Evolutionary conservation across 2,329 filamentous ascomycete genomes (phyloP).

Genomic region (Dactylellina parvicollis): DNA sequence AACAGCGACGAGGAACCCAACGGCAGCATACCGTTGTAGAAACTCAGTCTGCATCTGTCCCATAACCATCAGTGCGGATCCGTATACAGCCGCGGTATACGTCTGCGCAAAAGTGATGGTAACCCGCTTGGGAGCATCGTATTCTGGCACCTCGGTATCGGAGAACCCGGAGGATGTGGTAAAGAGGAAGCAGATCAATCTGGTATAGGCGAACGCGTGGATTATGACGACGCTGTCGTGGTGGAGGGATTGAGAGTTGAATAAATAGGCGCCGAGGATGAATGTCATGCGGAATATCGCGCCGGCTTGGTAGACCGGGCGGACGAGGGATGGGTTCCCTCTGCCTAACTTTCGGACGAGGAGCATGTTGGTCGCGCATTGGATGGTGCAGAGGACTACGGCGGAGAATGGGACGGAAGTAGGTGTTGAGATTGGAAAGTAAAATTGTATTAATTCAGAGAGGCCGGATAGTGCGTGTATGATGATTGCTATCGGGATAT

Average conservation of each 20-base stretch:
- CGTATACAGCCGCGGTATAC: constrained; percentile 34
- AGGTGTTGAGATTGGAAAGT: background rate
- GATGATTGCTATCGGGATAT: constrained; percentile 16
- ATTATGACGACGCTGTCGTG: constrained; percentile 36
- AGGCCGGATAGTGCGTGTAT: constrained; percentile 28
- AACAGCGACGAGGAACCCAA: constrained; percentile 14
- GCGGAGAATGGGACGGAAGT: constrained; percentile 9
- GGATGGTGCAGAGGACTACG: constrained; percentile 12
- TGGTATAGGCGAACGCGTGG: constrained; percentile 34
- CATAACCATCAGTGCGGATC: constrained; percentile 24
- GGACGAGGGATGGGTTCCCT: constrained; percentile 27
- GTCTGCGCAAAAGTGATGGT: constrained; percentile 20
- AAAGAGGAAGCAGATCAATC: constrained; percentile 34
- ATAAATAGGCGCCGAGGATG: constrained; percentile 6
- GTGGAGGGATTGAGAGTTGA: constrained; percentile 11
- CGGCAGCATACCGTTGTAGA: background rate
- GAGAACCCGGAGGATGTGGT: constrained; percentile 17
- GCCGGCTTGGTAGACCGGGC: constrained; percentile 38
- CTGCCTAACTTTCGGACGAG: constrained; percentile 23
- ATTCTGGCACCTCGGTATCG: constrained; percentile 16
- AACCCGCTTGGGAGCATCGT: background rate
- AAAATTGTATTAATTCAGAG: constrained; percentile 24
- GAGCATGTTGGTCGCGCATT: constrained; percentile 35
- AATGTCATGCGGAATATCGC: constrained; percentile 18
- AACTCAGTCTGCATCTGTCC: constrained; percentile 19